Conservation (phyloP, 306 rosid genomes). For the Vachellia pachyceras region DNA sequence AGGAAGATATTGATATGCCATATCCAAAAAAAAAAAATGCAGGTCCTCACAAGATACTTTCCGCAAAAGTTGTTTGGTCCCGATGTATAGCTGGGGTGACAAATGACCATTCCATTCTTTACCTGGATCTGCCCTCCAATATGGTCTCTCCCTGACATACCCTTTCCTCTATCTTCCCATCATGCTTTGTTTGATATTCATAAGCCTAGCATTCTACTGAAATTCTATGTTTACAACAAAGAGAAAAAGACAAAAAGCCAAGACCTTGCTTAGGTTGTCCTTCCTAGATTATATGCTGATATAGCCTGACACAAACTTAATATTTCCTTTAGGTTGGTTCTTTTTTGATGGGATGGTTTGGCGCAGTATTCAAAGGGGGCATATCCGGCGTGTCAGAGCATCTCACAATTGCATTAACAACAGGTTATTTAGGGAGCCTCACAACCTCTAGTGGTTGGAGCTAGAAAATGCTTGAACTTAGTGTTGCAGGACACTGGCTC, state of each 20-base stretch:
- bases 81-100: conserved; percentile 58
- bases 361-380: conserved; percentile 78
- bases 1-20: conserved; percentile 21
- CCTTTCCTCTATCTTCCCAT: conserved; percentile 5
- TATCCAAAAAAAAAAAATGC: conserved; percentile 30
- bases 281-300: conserved; percentile 13
- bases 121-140: conserved; percentile 92
- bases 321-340: conserved; percentile 70
- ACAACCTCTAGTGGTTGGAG: conserved; percentile 97
- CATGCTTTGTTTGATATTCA: background rate
- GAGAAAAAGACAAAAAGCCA: background rate
- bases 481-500: conserved; percentile 70
- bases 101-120: conserved; percentile 55
- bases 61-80: conserved; percentile 85
- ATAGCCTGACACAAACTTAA: background rate
- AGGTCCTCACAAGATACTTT: conserved; percentile 76
- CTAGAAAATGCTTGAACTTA: conserved; percentile 91
- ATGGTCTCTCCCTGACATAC: conserved; percentile 61
- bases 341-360: conserved; percentile 96
- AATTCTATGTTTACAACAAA: background rate
- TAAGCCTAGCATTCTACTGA: background rate
- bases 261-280: background rate
- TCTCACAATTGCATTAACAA: conserved; percentile 74
- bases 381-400: conserved; percentile 68
- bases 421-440: conserved; percentile 93